Evolutionary conservation across 2,329 filamentous ascomycete species (phyloP).

Genomic region (Calonectria ilicicola): DNA sequence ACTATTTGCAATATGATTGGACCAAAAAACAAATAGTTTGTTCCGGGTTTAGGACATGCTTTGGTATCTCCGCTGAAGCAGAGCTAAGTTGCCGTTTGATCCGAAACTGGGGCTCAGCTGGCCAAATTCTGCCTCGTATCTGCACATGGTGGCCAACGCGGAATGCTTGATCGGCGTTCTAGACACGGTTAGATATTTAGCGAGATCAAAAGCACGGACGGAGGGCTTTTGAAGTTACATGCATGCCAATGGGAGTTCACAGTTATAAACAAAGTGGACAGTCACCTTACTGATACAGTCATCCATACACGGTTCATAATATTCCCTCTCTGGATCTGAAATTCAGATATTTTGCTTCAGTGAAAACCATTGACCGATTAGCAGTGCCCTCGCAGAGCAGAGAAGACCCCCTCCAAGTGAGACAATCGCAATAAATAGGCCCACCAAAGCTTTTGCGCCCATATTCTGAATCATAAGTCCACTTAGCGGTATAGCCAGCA

Average conservation of each 20-base stretch:
- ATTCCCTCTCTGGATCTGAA: no score
- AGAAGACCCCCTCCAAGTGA: background rate
- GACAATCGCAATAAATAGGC: background rate
- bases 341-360: background rate
- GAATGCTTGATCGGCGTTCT: background rate
- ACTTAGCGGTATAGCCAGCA: background rate
- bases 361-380: background rate
- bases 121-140: conserved; percentile 1
- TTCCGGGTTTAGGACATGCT: background rate
- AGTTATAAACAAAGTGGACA: no score
- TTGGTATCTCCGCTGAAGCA: background rate
- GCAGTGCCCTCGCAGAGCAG: background rate
- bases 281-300: no score
- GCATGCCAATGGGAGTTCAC: no score
- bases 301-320: no score
- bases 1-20: background rate
- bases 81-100: conserved; percentile 2
- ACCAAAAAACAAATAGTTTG: background rate
- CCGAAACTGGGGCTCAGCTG: background rate
- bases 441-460: background rate
- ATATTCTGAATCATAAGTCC: background rate
- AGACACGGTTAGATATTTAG: background rate
- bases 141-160: background rate
- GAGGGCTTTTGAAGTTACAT: no score
- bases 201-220: no score